phyloP scores from a whole-genome alignment of 2,329 filamentous ascomycete genomes.

The Didymella keratinophila region DNA sequence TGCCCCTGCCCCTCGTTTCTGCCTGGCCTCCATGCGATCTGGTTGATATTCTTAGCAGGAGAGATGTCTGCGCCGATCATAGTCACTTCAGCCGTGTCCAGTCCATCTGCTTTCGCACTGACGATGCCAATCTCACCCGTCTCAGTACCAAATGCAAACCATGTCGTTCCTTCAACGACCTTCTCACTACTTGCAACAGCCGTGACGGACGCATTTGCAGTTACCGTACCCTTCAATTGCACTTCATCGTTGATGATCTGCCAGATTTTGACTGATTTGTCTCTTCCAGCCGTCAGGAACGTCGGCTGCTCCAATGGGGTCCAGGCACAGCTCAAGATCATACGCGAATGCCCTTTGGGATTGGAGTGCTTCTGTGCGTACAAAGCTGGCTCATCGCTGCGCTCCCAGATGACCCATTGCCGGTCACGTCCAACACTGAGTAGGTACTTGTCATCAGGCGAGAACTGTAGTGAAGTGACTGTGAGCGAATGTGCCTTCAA shows the following conservation, averaged over 20 bases:
- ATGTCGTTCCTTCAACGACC: not conserved
- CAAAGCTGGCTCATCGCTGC: constrained; percentile 48
- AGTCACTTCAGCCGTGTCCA: constrained; percentile 27
- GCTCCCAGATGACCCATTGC: constrained; percentile 85
- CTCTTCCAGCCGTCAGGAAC: constrained; percentile 89
- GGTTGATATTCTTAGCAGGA: constrained; percentile 43
- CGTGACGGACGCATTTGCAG: constrained; percentile 39
- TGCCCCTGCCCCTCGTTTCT: constrained; percentile 15
- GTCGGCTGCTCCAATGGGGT: constrained; percentile 56
- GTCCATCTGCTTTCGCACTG: constrained; percentile 2
- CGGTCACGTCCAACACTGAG: constrained; percentile 91
- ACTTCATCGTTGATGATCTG: constrained; percentile 38
- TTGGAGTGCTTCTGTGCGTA: constrained; percentile 72
- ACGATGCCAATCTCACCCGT: constrained; percentile 39
- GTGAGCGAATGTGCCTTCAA: constrained; percentile 88
- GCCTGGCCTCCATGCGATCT: constrained; percentile 45
- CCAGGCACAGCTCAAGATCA: constrained; percentile 93
- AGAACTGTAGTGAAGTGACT: constrained; percentile 83
- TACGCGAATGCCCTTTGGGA: constrained; percentile 85
- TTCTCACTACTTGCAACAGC: constrained; percentile 36
- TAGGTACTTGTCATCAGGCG: constrained; percentile 73
- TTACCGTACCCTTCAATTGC: constrained; percentile 35
- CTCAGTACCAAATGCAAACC: constrained; percentile 48
- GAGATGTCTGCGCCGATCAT: constrained; percentile 25
- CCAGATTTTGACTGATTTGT: constrained; percentile 79